A percentile compares a stretch with the other conserved stretches of the same genome.
Conservation (phyloP, 176 grass and related monocot genomes). For the Oryza rufipogon region DNA sequence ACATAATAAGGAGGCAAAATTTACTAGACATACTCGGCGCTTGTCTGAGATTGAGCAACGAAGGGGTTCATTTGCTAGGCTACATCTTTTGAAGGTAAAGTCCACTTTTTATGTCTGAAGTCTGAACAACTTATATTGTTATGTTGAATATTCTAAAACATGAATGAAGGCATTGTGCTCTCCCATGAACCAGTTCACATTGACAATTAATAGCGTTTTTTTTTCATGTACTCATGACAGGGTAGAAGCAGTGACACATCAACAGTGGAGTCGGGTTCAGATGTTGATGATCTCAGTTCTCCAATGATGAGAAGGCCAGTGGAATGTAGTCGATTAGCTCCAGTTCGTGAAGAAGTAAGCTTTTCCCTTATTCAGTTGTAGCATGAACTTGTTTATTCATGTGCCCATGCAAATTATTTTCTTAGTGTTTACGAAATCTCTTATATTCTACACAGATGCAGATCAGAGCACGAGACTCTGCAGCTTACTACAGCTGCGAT, state of each 20-base stretch:
- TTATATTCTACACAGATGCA: slow-evolving; percentile 60
- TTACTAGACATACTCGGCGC: slow-evolving; percentile 67
- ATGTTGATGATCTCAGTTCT: slow-evolving; percentile 81
- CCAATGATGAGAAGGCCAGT: slow-evolving; percentile 60
- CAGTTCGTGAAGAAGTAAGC: slow-evolving; percentile 86
- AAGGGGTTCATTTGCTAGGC: slow-evolving; percentile 58
- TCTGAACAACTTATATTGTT: not conserved
- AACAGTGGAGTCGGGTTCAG: slow-evolving; percentile 85
- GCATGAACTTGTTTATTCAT: slow-evolving; percentile 11
- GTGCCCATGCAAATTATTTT: slow-evolving; percentile 4
- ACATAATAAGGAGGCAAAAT: slow-evolving; percentile 60
- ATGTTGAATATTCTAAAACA: slow-evolving; percentile 15
- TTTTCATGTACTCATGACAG: slow-evolving; percentile 46
- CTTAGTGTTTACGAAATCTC: not conserved
- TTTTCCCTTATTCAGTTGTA: no score
- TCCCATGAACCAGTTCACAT: slow-evolving; percentile 1
- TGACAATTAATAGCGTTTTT: not conserved
- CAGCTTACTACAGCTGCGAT: slow-evolving; percentile 93
- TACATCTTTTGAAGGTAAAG: slow-evolving; percentile 70
- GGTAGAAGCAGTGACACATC: slow-evolving; percentile 83
- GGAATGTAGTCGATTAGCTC: slow-evolving; percentile 75
- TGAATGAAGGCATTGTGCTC: not conserved
- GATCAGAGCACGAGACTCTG: slow-evolving; percentile 80
- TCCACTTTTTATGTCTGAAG: not conserved
- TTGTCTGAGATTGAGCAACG: slow-evolving; percentile 76